phyloP scores from a whole-genome alignment of 768 basidiomycete genomes.

The Auriscalpium orientale region DNA sequence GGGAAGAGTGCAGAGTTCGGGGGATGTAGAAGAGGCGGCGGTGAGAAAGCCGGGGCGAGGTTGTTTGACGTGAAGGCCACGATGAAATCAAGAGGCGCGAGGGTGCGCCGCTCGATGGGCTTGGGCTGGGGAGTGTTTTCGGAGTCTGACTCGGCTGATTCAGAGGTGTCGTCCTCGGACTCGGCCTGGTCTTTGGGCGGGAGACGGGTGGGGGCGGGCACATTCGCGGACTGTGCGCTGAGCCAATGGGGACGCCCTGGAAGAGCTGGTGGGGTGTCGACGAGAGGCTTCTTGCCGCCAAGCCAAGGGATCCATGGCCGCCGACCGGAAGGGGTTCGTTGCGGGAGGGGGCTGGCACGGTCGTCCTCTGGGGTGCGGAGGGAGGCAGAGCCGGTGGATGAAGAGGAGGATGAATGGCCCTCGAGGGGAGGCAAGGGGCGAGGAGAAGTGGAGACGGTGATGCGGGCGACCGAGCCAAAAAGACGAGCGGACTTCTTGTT shows the following conservation, averaged over 20 bases:
- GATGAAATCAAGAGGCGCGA: conserved; percentile 30
- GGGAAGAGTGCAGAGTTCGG: conserved; percentile 35
- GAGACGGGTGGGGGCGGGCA: not conserved
- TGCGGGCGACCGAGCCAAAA: conserved; percentile 8
- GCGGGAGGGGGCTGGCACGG: conserved; percentile 17
- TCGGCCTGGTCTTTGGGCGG: not conserved
- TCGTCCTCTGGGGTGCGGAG: conserved; percentile 57
- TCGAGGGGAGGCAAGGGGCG: conserved; percentile 21
- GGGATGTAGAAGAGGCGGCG: conserved; percentile 39
- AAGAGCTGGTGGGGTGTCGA: not conserved
- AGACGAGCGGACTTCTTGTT: conserved; percentile 8
- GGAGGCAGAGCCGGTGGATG: conserved; percentile 40
- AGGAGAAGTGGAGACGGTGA: conserved; percentile 21
- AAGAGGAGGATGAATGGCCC: conserved; percentile 48
- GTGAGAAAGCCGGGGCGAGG: conserved; percentile 28
- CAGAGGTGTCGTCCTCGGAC: conserved; percentile 15
- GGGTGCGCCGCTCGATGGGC: conserved; percentile 17
- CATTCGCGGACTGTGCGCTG: not conserved
- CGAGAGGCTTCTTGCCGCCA: conserved; percentile 23
- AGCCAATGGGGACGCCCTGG: conserved; percentile 1
- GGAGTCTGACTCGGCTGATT: conserved; percentile 14
- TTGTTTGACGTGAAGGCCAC: conserved; percentile 37
- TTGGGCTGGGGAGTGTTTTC: conserved; percentile 18
- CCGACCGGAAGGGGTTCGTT: conserved; percentile 17
- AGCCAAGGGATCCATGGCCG: conserved; percentile 56